Base-by-base conservation (phyloP, 2,329 filamentous ascomycete genomes). In the Arthrobotrys sinensis region DNA sequence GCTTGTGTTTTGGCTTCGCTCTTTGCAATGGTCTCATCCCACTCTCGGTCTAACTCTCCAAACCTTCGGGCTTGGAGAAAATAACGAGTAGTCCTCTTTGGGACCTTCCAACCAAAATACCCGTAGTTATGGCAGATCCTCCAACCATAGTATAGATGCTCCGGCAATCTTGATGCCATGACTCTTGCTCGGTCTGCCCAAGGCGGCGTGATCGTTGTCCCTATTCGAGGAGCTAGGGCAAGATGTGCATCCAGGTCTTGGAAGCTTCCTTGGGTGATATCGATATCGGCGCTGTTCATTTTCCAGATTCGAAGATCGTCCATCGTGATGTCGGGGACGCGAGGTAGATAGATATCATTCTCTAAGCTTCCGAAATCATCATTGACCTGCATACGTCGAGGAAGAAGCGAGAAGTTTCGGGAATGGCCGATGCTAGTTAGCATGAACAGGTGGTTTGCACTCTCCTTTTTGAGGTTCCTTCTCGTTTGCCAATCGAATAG, bases 71-170 rank as follows among this genome's bases (percentile, higher is more conserved):
- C 60, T 38, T 78, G 75, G 1, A 63, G 10, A 36, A 78, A 78
- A 11, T 28, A 32, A 14, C 75, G 55, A 3, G 62, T 38, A 8
- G 75, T 78, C 19, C 21, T 16, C 2, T 46, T 45, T 2, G 75
- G 75, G 5, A 71, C 67, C 14, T 21, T 48, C 75, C 75, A 78
- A 3, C 62, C 75, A 53, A 78, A 78, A 68, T 78, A 78, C 21
- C 75, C 75, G 19, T 78, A 78, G 38, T 78, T 78, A 36, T 78
- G 75, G 46, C 75, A 72, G 16, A 78, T 57, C 38, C 75, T 62
- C 75, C 75, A 78, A 2, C 67, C 67, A n/a, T 78, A 72, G 50
- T 78, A 78, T 10, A 78, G 34, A 57, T 78, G 62, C 38, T 78
- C 75, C 10, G 75, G 75, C 14, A 78, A 16, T 38, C 34, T 71